Evolutionary conservation across 495 filamentous ascomycete species (phyloP).

Genomic region (Margaritispora aquatica): DNA sequence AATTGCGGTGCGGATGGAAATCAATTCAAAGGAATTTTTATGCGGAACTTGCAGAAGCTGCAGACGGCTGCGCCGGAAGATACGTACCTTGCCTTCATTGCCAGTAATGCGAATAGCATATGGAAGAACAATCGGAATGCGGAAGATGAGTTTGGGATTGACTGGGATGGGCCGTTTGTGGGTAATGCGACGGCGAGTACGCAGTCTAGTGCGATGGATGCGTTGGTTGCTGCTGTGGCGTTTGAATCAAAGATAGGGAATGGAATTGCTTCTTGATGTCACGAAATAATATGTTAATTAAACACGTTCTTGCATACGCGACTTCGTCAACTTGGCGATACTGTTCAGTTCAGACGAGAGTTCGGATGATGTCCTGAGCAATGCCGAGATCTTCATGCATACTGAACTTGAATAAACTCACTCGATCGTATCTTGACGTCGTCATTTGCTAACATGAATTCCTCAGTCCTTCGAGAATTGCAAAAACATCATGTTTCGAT

Average conservation of each 20-base stretch:
- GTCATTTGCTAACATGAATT: no score
- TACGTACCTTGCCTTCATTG: slow-evolving; percentile 47
- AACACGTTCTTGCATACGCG: not conserved
- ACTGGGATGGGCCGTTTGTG: slow-evolving; percentile 52
- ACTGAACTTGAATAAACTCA: no score
- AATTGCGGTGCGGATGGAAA: slow-evolving; percentile 52
- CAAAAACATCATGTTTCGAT: no score
- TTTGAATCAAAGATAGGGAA: slow-evolving; percentile 6
- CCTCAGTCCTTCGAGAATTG: no score
- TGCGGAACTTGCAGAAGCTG: slow-evolving; percentile 59
- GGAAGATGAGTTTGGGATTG: slow-evolving; percentile 44
- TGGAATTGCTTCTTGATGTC: slow-evolving; percentile 4
- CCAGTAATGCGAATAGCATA: slow-evolving; percentile 57
- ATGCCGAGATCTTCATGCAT: no score
- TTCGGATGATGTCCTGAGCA: no score
- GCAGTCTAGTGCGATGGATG: slow-evolving; percentile 64
- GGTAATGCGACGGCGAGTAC: slow-evolving; percentile 43
- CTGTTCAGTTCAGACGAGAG: no score
- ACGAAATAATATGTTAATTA: not conserved
- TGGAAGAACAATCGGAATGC: slow-evolving; percentile 55
- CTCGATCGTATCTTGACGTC: no score
- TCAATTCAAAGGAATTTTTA: slow-evolving; percentile 79
- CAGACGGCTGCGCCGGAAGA: slow-evolving; percentile 45
- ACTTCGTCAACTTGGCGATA: no score
- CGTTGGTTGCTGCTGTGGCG: slow-evolving; percentile 55